Conservation (phyloP, 805 yeast species). For the Metschnikowia arizonensis region DNA sequence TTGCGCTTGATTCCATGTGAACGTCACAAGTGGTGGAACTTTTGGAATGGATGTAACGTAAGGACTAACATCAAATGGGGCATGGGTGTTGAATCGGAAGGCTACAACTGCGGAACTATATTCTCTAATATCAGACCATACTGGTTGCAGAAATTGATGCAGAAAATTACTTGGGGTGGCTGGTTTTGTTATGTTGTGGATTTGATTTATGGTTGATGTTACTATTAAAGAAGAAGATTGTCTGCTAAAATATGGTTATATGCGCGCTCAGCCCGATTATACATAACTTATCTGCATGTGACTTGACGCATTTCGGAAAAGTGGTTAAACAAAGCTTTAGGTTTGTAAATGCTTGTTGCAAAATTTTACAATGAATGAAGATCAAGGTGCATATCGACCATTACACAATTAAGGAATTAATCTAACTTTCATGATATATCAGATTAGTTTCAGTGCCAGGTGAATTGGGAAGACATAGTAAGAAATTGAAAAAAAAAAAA, state of each 20-base stretch:
- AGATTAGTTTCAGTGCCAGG: neutral
- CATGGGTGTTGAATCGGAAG: conserved; percentile 83
- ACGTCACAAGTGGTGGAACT: conserved; percentile 88
- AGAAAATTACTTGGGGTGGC: conserved; percentile 58
- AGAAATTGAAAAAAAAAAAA: neutral
- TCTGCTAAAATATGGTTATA: no score
- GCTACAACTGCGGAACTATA: conserved; percentile 72
- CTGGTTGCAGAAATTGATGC: conserved; percentile 46
- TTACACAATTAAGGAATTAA: neutral
- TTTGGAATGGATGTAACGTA: conserved; percentile 77
- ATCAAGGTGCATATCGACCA: no score
- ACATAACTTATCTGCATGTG: conserved; percentile 2
- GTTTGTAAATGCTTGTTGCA: neutral
- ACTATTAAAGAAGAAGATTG: no score
- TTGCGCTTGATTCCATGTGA: conserved; percentile 72
- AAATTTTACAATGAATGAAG: neutral
- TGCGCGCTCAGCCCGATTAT: no score
- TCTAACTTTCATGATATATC: neutral
- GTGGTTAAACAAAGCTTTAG: neutral
- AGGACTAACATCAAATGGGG: conserved; percentile 74
- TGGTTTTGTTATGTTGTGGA: conserved; percentile 54
- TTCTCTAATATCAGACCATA: conserved; percentile 51
- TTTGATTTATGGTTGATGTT: conserved; percentile 38
- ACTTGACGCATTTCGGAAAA: conserved; percentile 3
- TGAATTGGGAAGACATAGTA: neutral